Evolutionary conservation across 73 alveolate species (phyloP).

Genomic region (Paramecium sonneborni): DNA sequence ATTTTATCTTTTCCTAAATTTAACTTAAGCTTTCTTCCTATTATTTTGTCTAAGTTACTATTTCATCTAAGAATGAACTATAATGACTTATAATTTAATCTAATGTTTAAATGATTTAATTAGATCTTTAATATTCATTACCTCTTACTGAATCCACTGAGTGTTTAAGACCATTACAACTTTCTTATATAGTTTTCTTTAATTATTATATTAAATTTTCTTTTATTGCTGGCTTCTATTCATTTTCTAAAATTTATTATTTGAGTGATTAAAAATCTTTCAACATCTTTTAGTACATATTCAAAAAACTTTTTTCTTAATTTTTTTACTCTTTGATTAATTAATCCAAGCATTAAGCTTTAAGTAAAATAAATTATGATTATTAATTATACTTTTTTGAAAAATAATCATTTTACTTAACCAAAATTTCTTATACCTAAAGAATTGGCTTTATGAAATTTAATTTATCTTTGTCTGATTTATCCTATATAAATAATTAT

Average conservation of each 20-base stretch:
- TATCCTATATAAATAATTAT: background rate
- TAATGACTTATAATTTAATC: background rate
- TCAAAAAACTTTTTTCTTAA: slow-evolving; percentile 15
- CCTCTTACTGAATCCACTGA: slow-evolving; percentile 11
- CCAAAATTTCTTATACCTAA: background rate
- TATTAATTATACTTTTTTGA: background rate
- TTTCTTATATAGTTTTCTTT: background rate
- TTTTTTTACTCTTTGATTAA: background rate
- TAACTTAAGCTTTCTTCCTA: background rate
- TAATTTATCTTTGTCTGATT: slow-evolving; percentile 19
- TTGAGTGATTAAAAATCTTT: background rate
- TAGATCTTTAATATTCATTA: background rate
- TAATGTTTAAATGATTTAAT: background rate
- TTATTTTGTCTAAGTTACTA: background rate
- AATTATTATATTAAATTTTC: background rate
- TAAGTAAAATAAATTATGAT: background rate
- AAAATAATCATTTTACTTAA: background rate
- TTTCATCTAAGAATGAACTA: background rate
- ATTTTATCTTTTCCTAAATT: background rate
- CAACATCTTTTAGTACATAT: slow-evolving; percentile 33
- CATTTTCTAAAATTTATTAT: background rate
- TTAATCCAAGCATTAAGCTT: background rate
- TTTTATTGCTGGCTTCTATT: background rate
- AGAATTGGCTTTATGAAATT: background rate
- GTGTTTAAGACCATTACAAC: background rate